phyloP scores from a whole-genome alignment of 371 early-diverging fungal species.

The Lichtheimia ramosa region DNA sequence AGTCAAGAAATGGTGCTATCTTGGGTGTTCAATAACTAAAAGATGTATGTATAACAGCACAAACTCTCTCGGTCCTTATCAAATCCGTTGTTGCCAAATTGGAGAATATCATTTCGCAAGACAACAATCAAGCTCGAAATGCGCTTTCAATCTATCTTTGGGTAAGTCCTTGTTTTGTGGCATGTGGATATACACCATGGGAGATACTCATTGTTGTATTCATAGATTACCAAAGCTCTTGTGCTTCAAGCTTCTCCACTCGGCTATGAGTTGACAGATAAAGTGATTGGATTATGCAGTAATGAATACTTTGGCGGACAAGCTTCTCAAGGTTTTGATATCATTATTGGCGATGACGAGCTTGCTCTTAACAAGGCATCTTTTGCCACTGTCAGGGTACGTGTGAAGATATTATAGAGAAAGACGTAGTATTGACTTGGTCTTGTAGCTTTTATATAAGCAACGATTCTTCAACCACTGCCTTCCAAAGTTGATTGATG shows the following conservation, averaged over 20 bases:
- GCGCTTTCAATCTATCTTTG: slow-evolving; percentile 42
- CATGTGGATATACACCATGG: not conserved
- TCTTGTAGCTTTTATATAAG: slow-evolving; percentile 69
- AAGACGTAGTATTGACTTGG: not conserved
- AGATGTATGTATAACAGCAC: not conserved
- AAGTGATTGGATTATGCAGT: slow-evolving; percentile 59
- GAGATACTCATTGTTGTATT: not conserved
- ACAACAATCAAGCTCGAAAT: slow-evolving; percentile 9
- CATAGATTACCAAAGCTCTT: slow-evolving; percentile 67
- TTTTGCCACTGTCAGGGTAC: slow-evolving; percentile 68
- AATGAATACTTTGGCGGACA: slow-evolving; percentile 38
- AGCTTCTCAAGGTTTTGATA: slow-evolving; percentile 69
- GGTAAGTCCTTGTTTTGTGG: slow-evolving; percentile 16
- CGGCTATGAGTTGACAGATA: slow-evolving; percentile 59
- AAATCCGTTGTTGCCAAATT: slow-evolving; percentile 5
- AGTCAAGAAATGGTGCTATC: not conserved
- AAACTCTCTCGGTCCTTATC: not conserved
- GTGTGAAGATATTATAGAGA: not conserved
- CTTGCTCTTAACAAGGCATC: slow-evolving; percentile 68
- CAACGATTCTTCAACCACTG: slow-evolving; percentile 80
- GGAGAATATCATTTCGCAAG: slow-evolving; percentile 23
- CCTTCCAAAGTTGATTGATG: slow-evolving; percentile 68
- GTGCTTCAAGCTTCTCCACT: slow-evolving; percentile 50
- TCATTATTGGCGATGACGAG: slow-evolving; percentile 68
- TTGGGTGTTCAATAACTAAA: not conserved